Evolutionary conservation across 495 filamentous ascomycete species (phyloP), one percentile per base, ranked within the genome.

Genomic region (Penicillium goetzii): DNA sequence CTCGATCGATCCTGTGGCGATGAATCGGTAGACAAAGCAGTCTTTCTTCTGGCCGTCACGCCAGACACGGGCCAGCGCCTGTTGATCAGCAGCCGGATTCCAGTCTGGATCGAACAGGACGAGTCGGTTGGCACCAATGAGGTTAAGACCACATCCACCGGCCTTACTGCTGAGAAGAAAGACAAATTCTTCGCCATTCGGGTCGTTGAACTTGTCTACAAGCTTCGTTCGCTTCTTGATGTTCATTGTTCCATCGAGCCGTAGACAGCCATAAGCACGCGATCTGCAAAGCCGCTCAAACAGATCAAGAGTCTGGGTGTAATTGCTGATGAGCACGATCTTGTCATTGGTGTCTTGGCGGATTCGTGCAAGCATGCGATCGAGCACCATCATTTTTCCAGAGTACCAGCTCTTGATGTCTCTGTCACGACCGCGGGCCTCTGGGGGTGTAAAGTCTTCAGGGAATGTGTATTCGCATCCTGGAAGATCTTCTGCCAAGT

Each of bases 31-130:
- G 26, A 99, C 95, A 68, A 99, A 98, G 67, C 96, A 98, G 72
- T 98, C 93, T 70, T 99, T 99, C 83, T 97, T 97, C 72, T 99
- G 96, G 0, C 96, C 96, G 67, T 98, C 96, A 77, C 96, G 91
- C 95, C 95, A 98, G 11, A 98, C 96, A 75, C 96, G 90, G 8
- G 96, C 96, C 21, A 98, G 82, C 1, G 96, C 96, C 78, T 99
- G 96, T 75, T 98, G 96, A 75, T 99, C 96, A 0, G 95, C 94
- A 3, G 96, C 96, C 1, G 96, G 96, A 72, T 99, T 99, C 96
- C 96, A 99, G 79, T 99, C 96, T 0, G 95, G 95, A 70, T 99
- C 96, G 76, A 99, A 99, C 32, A 99, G 87, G 4, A 99, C 91
- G 5, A 99, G 87, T 14, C 96, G 90, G 75, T 99, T 98, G 40